Base-by-base conservation (phyloP, 2,329 filamentous ascomycete species). In the Fusarium papillatum region DNA sequence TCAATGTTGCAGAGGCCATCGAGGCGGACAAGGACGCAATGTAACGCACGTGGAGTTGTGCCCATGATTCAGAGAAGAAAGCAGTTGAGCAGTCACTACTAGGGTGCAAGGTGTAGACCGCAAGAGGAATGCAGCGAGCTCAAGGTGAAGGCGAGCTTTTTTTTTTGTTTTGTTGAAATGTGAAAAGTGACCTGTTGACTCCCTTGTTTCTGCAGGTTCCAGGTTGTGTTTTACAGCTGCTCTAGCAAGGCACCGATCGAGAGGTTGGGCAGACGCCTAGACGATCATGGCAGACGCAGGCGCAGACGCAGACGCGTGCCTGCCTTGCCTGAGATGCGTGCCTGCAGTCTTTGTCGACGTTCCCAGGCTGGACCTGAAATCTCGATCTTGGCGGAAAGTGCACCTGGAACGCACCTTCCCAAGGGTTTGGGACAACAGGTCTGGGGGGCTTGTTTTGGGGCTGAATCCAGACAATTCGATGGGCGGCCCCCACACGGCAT, bases 381-480 rank as follows among this genome's bases (percentile, higher is more conserved):
- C 74, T 76, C 74, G 74, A 76, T 76, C 68, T 53, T 64, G 46
- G 64, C 9, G 73, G 71, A 76, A 74, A n/a, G 39, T 55, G 38
- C 36, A 38, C 43, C 59, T 60, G 61, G 61, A 53, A 38, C 19
- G 48, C 66, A 26, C 53, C 64, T 70, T 68, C 48, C 74, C 72
- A 76, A 76, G 68, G 62, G 71, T 59, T 69, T 76, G 74, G 74
- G 48, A 75, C 65, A 65, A 57, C 71, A 69, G 59, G 68, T 67
- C 65, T n/a, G 50, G 68, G 71, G 70, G 39, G 43, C n/a, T 46
- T 50, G 43, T 65, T 63, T 50, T 70, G 68, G 38, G 73, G 71
- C 76, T 71, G 53, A 65, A 71, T 79, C 76, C 64, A 73, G 76
- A 76, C 69, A 55, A 38, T 68, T 66, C 73, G 50, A 67, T 53